Percentiles rank a stretch among this genome's conserved stretches.
phyloP scores from a whole-genome alignment of 352 stramenopile species.

The Phytophthora aleatoria region DNA sequence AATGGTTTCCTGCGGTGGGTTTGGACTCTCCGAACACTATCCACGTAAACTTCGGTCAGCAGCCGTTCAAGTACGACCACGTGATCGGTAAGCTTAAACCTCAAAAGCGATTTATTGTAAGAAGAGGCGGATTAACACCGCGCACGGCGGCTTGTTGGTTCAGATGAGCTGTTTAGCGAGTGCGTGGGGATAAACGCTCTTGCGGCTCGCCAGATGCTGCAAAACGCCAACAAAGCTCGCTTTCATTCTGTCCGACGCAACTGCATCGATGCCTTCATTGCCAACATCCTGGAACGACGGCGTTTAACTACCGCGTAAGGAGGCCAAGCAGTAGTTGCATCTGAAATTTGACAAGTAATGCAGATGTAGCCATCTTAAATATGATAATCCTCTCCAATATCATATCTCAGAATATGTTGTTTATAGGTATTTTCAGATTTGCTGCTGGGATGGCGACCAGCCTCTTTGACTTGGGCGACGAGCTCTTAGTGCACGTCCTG shows the following conservation, averaged over 20 bases:
- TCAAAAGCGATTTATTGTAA: background rate
- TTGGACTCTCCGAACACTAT: conserved; percentile 72
- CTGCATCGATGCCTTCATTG: conserved; percentile 33
- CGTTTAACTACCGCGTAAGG: conserved; percentile 10
- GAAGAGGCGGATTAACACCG: background rate
- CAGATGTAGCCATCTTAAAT: conserved; percentile 23
- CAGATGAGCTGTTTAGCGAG: conserved; percentile 61
- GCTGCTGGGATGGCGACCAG: conserved; percentile 10
- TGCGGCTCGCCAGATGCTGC: conserved; percentile 22
- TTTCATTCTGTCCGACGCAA: conserved; percentile 15
- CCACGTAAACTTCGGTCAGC: conserved; percentile 81
- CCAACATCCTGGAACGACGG: conserved; percentile 24
- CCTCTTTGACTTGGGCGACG: conserved; percentile 48
- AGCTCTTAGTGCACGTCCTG: conserved; percentile 56
- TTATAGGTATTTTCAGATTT: conserved; percentile 20
- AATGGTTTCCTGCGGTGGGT: conserved; percentile 79
- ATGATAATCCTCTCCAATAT: conserved; percentile 25
- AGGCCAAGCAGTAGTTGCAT: background rate
- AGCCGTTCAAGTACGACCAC: conserved; percentile 59
- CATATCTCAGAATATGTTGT: conserved; percentile 17
- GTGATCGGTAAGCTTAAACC: conserved; percentile 27
- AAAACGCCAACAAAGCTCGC: conserved; percentile 14
- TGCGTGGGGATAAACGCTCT: conserved; percentile 24
- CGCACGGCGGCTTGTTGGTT: background rate
- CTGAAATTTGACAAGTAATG: too few species aligned